Base-by-base conservation (phyloP, 2,329 filamentous ascomycete species). In the Chrysosporium keratinophilum region DNA sequence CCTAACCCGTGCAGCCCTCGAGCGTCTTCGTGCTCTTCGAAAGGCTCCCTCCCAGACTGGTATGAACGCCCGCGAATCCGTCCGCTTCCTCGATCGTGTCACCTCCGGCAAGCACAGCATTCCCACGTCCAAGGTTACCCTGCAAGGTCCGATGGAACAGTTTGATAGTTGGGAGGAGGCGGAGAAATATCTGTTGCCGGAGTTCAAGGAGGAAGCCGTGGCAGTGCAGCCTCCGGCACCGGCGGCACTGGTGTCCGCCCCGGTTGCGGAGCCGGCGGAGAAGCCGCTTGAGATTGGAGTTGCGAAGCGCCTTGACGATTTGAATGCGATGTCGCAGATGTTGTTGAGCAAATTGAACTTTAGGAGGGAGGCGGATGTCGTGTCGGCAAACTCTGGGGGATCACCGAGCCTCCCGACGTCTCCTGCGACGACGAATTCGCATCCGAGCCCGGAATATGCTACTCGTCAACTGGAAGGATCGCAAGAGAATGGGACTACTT, bases 11-110 rank as follows among this genome's bases (percentile, higher is more conserved):
- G 28, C 59, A 75, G 73, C 73, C 54, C 70, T 75, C 52, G 71
- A 74, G 59, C 72, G 72, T 49, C 70, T 75, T 45, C 71, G 72
- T 57, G 62, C 67, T 52, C 61, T 74, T 59, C 74, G 73, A 61
- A 69, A 71, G 59, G 68, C 71, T 51, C 66, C 69, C 47, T 74
- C 72, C 34, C 71, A 73, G 60, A 65, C 71, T 59, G 74, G 74
- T 51, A 69, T 74, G 58, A 77, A 76, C 61, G 74, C 75, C 43
- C 72, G 74, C 49, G 74, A 76, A 63, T 71, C 74, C 10, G 71
- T 77, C 56, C 74, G 74, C 54, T 76, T 75, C 59, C 74, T 77
- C 60, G 75, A 77, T 56, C 71, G 73, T 52, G 70, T 73, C 39
- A 74, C 74, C 37, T 73, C 73, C 49, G 71, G 74, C 44, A 72